Percentiles rank a stretch among this genome's conserved stretches.
Conservation (phyloP, 192 early-diverging fungal species). For the Diversispora eburnea region DNA sequence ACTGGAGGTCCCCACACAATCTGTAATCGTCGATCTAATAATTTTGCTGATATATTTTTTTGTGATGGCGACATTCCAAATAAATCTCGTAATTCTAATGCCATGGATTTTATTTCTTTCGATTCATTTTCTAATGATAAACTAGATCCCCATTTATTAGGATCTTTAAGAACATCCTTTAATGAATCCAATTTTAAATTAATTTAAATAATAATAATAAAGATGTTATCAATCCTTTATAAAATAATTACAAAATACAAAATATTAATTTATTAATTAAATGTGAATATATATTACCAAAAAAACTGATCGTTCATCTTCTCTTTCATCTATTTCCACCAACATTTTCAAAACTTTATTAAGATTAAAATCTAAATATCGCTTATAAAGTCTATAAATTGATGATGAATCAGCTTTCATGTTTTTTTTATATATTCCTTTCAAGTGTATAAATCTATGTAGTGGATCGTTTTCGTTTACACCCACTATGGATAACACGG, state of each 20-base stretch:
- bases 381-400: conserved; percentile 25
- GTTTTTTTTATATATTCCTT: conserved; percentile 19
- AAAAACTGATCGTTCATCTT: conserved; percentile 11
- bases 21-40: conserved; percentile 39
- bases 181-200: not conserved
- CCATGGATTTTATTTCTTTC: conserved; percentile 37
- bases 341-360: conserved; percentile 27
- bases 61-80: conserved; percentile 48
- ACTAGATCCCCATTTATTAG: conserved; percentile 42
- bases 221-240: no score
- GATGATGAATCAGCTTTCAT: not conserved
- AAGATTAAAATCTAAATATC: conserved; percentile 34
- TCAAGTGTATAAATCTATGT: conserved; percentile 6
- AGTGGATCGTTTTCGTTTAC: conserved; percentile 20
- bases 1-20: conserved; percentile 53
- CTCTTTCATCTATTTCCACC: conserved; percentile 22
- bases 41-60: conserved; percentile 36
- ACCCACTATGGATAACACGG: not conserved
- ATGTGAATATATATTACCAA: not conserved
- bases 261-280: not conserved
- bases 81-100: conserved; percentile 29
- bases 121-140: conserved; percentile 1
- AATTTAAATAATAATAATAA: no score
- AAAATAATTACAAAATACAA: no score
- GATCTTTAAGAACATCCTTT: conserved; percentile 39